Evolutionary conservation across 2,329 filamentous ascomycete genomes (phyloP), one percentile per base, ranked within the genome.

Genomic region (Aspergillus caelatus): DNA sequence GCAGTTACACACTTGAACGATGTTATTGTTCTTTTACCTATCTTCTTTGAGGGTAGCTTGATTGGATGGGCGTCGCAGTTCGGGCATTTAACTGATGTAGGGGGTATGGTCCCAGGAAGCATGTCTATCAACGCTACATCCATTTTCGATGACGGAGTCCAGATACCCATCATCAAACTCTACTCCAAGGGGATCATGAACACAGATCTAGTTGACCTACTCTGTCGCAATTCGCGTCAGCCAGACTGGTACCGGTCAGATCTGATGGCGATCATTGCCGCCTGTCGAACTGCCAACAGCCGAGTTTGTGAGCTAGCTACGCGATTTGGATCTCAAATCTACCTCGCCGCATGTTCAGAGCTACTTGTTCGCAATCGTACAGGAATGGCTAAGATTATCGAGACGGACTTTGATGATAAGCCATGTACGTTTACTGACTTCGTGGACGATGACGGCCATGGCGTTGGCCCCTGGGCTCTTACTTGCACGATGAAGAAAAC

Each of bases 31-130:
- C 67, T 84, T 1, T 68, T 84, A 1, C 82, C 82, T 2, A 83
- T 84, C 41, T 81, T 81, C 66, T 75, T 80, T 58, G 66, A 82
- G 11, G 75, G 79, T 61, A 71, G 75, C 23, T 72, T 84, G 2
- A 77, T 84, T 30, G 82, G 82, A 1, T 84, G 81, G 78, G 79
- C 82, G 0, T 82, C 82, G 19, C 83, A 84, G 63, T 84, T 84
- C 60, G 82, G 82, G 0, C 82, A 84, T 64, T 68, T 84, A 62
- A 83, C 82, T 19, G 77, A 80, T 62, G 77, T 79, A 8, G 75
- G 76, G 4, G 82, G 82, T 23, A 83, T 81, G 59, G 82, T 84
- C 0, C 82, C 82, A 0, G 82, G 82, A 1, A 83, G 80, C 28
- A 82, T 84, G 81, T 83, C 80, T 10, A 81, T 84, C 65, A 81